A percentile compares a stretch with the other conserved stretches of the same genome.
These are phyloP conservation scores for Diaporthe aspalathi DNA, from an alignment of 2,329 filamentous ascomycete genomes.

Conservation along the genomic window DNA sequence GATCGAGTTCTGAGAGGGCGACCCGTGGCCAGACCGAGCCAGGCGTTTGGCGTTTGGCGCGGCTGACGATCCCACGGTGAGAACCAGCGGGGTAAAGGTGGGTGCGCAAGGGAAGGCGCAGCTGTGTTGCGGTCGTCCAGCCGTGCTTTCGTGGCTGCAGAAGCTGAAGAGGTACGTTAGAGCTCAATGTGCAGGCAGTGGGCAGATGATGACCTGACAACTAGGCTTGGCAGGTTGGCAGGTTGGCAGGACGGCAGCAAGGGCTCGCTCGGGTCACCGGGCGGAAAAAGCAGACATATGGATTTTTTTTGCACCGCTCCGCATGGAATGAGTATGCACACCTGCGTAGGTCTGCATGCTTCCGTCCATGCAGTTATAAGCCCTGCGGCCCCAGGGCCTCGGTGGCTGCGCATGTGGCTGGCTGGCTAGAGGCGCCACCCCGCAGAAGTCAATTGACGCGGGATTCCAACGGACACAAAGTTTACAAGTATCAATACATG, in stretches of 20 bases:
- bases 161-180: conserved; percentile 3
- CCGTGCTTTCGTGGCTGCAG: conserved; percentile 13
- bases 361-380: background rate
- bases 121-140: background rate
- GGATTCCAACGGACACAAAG: background rate
- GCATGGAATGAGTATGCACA: background rate
- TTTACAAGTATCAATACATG: background rate
- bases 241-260: background rate
- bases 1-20: conserved; percentile 16
- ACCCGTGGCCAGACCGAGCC: conserved; percentile 7
- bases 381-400: background rate
- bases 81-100: conserved; percentile 19
- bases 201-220: conserved; percentile 23
- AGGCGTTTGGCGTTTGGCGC: conserved; percentile 14
- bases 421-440: conserved; percentile 11
- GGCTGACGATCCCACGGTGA: conserved; percentile 16
- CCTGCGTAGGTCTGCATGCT: background rate
- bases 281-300: background rate
- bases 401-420: conserved; percentile 23
- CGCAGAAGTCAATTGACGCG: background rate
- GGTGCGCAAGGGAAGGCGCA: background rate
- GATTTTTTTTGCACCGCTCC: background rate
- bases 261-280: background rate
- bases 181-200: conserved; percentile 4
- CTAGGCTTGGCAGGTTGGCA: background rate